Percentiles rank a stretch among this genome's conserved stretches.
These are phyloP conservation scores for Penicillium crystallinum DNA, from an alignment of 495 filamentous ascomycete genomes.

Conservation along the genomic window DNA sequence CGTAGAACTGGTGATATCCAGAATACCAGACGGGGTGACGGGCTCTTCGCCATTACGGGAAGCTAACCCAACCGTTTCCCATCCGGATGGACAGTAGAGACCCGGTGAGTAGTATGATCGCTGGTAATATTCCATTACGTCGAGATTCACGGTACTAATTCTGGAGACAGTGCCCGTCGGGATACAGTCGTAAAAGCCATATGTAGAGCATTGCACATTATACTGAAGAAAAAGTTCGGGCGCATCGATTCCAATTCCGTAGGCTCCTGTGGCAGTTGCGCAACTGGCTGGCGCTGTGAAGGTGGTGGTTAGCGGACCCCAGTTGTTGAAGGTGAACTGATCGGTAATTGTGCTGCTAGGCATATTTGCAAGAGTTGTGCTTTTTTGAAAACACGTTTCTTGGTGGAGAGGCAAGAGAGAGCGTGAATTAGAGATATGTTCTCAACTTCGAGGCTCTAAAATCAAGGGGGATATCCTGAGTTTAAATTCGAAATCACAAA, in stretches of 20 bases:
- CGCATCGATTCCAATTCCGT: neutral
- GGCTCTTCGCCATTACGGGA: neutral
- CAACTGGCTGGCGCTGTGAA: slow-evolving; percentile 7
- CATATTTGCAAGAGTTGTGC: slow-evolving; percentile 2
- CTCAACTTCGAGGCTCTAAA: too few relatives aligned
- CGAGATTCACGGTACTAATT: neutral
- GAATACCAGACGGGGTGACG: neutral
- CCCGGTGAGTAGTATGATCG: neutral
- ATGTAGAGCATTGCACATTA: neutral
- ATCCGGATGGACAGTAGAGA: neutral
- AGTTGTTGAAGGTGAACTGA: slow-evolving; percentile 6
- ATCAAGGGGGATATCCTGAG: too few relatives aligned
- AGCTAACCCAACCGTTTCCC: neutral
- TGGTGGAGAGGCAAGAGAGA: too few relatives aligned
- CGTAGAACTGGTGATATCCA: neutral
- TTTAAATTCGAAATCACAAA: too few relatives aligned
- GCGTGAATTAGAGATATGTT: too few relatives aligned
- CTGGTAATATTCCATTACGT: neutral
- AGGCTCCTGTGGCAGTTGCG: neutral
- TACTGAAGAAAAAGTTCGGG: neutral
- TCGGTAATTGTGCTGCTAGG: slow-evolving; percentile 1
- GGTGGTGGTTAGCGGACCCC: slow-evolving; percentile 8
- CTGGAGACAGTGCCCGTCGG: neutral
- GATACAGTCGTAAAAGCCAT: neutral
- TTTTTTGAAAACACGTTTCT: too few relatives aligned